These are phyloP conservation scores for Eucalyptus tenuipes DNA, from an alignment of 345 rosid species.

Conservation along the genomic window DNA sequence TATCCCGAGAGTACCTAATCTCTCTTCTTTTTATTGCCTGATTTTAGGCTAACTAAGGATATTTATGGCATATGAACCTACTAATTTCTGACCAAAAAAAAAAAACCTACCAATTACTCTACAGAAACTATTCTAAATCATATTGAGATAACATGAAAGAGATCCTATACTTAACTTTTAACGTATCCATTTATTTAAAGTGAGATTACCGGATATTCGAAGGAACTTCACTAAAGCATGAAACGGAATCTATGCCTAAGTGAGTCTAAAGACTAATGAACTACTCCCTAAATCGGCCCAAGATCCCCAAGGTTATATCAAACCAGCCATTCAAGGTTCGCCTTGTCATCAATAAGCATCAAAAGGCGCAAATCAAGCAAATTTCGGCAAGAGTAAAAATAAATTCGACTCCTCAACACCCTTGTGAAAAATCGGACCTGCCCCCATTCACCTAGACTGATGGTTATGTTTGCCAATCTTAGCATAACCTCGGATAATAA, in stretches of 20 bases:
- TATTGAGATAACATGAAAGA: background rate
- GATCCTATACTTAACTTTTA: background rate
- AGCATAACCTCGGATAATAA: background rate
- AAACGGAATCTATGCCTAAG: background rate
- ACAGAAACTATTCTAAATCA: background rate
- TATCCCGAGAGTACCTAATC: background rate
- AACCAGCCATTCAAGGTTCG: background rate
- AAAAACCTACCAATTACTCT: background rate
- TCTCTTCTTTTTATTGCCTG: background rate
- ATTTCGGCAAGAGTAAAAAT: background rate
- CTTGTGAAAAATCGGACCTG: background rate
- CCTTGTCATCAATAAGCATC: background rate
- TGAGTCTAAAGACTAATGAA: background rate
- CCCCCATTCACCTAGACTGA: background rate
- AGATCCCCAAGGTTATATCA: background rate
- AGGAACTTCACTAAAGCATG: background rate
- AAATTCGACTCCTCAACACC: background rate
- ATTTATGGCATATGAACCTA: background rate
- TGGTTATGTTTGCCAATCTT: background rate
- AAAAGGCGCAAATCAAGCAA: background rate
- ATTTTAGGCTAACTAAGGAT: background rate
- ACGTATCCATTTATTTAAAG: background rate
- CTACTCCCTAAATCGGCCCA: background rate
- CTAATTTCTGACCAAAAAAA: background rate
- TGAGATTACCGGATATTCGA: background rate